Evolutionary conservation across 768 basidiomycete species (phyloP).

Genomic region (Pleurotus sapidus): DNA sequence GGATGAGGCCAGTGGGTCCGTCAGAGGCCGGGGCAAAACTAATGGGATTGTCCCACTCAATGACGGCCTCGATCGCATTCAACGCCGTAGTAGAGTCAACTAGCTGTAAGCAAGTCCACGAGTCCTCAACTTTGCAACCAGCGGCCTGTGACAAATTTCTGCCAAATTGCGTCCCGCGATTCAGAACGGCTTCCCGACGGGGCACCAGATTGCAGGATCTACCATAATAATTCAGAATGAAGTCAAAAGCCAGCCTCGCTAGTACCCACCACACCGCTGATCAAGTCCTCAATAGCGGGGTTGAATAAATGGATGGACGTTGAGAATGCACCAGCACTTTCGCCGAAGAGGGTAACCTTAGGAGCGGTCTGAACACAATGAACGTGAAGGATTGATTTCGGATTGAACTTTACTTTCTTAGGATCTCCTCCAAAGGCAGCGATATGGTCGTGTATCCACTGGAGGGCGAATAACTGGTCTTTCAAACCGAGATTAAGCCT

Average conservation of each 20-base stretch:
- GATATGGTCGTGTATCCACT: slow-evolving; percentile 56
- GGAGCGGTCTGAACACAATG: not conserved
- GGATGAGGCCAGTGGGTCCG: slow-evolving; percentile 34
- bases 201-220: slow-evolving; percentile 1
- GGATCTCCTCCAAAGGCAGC: slow-evolving; percentile 54
- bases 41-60: not conserved
- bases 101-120: not conserved
- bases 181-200: not conserved
- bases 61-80: not conserved
- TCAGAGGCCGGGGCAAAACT: slow-evolving; percentile 38
- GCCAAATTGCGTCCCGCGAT: not conserved
- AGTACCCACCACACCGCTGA: slow-evolving; percentile 26
- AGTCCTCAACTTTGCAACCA: not conserved
- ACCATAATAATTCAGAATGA: not conserved
- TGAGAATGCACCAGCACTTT: slow-evolving; percentile 47
- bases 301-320: slow-evolving; percentile 34
- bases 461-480: slow-evolving; percentile 36
- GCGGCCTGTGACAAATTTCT: slow-evolving; percentile 2
- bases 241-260: not conserved
- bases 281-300: slow-evolving; percentile 21
- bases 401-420: slow-evolving; percentile 26
- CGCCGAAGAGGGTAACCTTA: slow-evolving; percentile 44
- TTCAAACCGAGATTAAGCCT: slow-evolving; percentile 37
- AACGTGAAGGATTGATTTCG: not conserved
- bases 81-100: not conserved